A percentile compares a stretch with the other conserved stretches of the same genome.
These are phyloP conservation scores for Aristolochia fimbriata DNA, from an alignment of 164 flowering plant genomes.

Conservation along the genomic window DNA sequence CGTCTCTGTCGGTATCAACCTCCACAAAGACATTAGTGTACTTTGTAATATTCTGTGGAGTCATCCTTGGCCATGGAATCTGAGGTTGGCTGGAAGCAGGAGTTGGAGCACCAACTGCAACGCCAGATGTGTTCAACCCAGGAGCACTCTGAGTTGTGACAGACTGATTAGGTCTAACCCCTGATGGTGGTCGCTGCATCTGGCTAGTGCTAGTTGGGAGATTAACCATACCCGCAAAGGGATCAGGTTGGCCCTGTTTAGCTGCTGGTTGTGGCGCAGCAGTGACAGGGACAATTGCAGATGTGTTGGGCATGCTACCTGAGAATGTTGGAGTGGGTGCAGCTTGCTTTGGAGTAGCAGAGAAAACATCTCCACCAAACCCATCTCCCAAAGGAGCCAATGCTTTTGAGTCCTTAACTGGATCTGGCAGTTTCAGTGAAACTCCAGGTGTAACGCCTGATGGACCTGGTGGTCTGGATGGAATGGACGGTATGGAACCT, in stretches of 20 bases:
- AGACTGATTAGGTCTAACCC: constrained; percentile 30
- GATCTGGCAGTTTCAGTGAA: constrained; percentile 26
- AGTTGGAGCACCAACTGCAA: constrained; percentile 34
- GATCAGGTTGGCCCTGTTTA: constrained; percentile 45
- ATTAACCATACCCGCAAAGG: constrained; percentile 39
- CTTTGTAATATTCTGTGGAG: constrained; percentile 72
- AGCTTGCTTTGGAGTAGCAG: constrained; percentile 41
- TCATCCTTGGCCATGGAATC: constrained; percentile 84
- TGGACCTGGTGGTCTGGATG: constrained; percentile 18
- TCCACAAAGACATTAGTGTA: constrained; percentile 77
- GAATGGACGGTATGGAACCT: constrained; percentile 17
- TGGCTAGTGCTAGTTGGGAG: constrained; percentile 30
- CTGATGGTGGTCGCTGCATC: constrained; percentile 20
- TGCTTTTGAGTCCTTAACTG: constrained; percentile 40
- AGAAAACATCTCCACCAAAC: constrained; percentile 60
- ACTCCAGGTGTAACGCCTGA: constrained; percentile 19
- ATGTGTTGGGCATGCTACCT: constrained; percentile 27
- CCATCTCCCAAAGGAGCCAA: constrained; percentile 57
- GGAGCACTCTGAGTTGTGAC: constrained; percentile 29
- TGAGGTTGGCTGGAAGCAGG: constrained; percentile 44
- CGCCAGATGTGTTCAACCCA: constrained; percentile 25
- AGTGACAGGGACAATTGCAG: constrained; percentile 36
- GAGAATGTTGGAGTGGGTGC: constrained; percentile 23
- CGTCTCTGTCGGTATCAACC: constrained; percentile 92
- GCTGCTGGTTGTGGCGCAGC: constrained; percentile 34